Evolutionary conservation across 257 asterid genomes (phyloP).

Genomic region (Linderniella brevidens): DNA sequence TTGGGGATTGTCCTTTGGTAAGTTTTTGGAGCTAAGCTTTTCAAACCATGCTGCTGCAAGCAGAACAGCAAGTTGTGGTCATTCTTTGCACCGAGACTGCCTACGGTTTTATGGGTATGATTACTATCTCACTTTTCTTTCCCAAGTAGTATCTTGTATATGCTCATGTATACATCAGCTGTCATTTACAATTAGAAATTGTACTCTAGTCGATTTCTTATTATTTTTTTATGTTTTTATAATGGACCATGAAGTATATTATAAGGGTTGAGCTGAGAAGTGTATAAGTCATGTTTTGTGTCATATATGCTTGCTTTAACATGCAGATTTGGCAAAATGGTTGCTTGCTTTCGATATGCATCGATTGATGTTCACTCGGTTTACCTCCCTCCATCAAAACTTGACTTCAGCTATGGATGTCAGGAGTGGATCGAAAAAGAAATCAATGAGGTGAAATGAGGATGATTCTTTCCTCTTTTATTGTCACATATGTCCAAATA

Average conservation of each 20-base stretch:
- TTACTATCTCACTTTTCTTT: constrained; percentile 12
- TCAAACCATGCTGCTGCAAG: constrained; percentile 97
- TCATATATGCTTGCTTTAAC: constrained; percentile 12
- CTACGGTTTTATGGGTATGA: constrained; percentile 90
- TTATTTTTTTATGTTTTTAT: no score
- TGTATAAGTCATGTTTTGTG: constrained; percentile 4
- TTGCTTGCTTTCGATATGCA: constrained; percentile 94
- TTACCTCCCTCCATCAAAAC: constrained; percentile 65
- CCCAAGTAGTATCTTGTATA: constrained; percentile 4
- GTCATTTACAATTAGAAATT: not conserved
- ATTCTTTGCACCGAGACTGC: constrained; percentile 86
- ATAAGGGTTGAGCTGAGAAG: not conserved
- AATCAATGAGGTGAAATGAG: constrained; percentile 45
- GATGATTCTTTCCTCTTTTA: not conserved
- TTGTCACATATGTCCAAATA: not conserved
- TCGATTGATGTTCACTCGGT: constrained; percentile 90
- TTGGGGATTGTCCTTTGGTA: constrained; percentile 96
- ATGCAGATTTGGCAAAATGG: constrained; percentile 83
- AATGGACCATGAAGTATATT: no score
- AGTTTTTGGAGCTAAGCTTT: constrained; percentile 96
- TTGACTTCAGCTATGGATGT: constrained; percentile 55
- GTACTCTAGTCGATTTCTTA: no score
- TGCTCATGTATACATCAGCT: constrained; percentile 7
- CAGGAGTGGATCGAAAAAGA: constrained; percentile 79
- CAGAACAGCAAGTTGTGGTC: constrained; percentile 97